Conservation (phyloP, 805 yeast genomes). For the Wickerhamomyces strasburgensis region DNA sequence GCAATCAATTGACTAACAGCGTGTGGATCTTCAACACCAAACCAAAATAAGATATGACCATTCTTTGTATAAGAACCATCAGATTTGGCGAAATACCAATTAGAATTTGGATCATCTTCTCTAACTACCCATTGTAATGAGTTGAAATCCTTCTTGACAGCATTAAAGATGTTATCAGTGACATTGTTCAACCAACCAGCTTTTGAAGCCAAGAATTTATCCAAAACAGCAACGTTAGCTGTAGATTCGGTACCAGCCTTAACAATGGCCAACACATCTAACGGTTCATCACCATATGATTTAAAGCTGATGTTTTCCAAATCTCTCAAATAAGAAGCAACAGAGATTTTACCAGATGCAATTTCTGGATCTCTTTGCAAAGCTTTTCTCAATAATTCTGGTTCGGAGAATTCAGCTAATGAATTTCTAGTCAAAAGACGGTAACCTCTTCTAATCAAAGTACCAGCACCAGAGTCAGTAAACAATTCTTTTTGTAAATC, state of each 20-base stretch:
- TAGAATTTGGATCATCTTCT: conserved; percentile 84
- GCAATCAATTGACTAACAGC: conserved; percentile 61
- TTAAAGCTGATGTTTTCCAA: conserved; percentile 61
- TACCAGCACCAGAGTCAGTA: conserved; percentile 99
- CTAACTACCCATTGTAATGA: conserved; percentile 82
- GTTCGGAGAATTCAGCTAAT: conserved; percentile 59
- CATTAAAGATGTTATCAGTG: conserved; percentile 86
- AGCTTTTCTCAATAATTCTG: conserved; percentile 75
- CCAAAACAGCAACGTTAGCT: conserved; percentile 58
- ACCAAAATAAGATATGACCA: conserved; percentile 93
- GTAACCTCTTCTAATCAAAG: conserved; percentile 95
- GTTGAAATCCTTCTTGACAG: conserved; percentile 68
- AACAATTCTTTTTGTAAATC: conserved; percentile 96
- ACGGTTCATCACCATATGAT: conserved; percentile 92
- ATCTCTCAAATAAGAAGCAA: conserved; percentile 73
- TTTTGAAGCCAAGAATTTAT: conserved; percentile 80
- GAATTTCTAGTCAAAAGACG: conserved; percentile 70
- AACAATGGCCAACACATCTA: conserved; percentile 90
- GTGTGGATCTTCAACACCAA: conserved; percentile 66
- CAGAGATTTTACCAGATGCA: conserved; percentile 62
- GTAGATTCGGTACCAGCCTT: conserved; percentile 36
- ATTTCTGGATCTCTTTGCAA: conserved; percentile 74
- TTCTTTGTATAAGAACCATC: conserved; percentile 91
- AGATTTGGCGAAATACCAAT: conserved; percentile 89
- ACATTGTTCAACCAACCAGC: conserved; percentile 97